These are phyloP conservation scores for Pyrus communis DNA, from an alignment of 306 rosid genomes.

Conservation along the genomic window DNA sequence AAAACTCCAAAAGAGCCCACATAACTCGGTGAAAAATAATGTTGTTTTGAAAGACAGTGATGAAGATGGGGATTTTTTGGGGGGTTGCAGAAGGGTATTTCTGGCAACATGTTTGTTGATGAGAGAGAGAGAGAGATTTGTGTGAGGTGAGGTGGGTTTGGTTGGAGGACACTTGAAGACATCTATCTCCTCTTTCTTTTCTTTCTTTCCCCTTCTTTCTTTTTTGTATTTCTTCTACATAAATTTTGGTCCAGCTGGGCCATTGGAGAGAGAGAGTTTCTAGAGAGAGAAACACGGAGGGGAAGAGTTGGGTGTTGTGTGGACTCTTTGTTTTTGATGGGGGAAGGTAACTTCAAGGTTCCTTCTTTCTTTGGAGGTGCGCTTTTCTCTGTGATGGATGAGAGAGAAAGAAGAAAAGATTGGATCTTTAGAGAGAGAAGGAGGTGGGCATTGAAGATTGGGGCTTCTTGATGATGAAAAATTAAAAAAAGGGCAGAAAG, in stretches of 20 bases:
- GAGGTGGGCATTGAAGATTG: conserved; percentile 8
- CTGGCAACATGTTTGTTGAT: conserved; percentile 52
- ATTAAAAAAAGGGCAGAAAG: conserved; percentile 3
- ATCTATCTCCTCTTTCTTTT: conserved; percentile 44
- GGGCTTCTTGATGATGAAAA: background rate
- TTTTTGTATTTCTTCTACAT: conserved; percentile 44
- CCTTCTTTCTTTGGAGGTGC: conserved; percentile 45
- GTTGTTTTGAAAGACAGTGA: conserved; percentile 74
- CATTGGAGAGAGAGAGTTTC: conserved; percentile 44
- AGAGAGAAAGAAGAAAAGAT: conserved; percentile 48
- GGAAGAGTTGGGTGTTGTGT: conserved; percentile 27
- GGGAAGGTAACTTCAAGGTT: conserved; percentile 52
- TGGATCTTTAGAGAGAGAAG: conserved; percentile 9
- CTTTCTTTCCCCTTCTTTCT: conserved; percentile 21
- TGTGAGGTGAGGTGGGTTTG: conserved; percentile 61
- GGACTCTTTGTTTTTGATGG: conserved; percentile 50
- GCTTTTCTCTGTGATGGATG: conserved; percentile 25
- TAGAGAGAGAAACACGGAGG: background rate
- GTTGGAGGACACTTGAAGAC: conserved; percentile 95
- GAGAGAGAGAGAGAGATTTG: conserved; percentile 14
- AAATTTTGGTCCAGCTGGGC: conserved; percentile 98
- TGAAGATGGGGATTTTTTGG: conserved; percentile 89
- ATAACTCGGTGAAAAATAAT: conserved; percentile 89
- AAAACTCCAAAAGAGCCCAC: conserved; percentile 94
- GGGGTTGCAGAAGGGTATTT: conserved; percentile 98